Evolutionary conservation across 148 eudicot genomes (phyloP), one percentile per base, ranked within the genome.

Genomic region (Cornus suecica): DNA sequence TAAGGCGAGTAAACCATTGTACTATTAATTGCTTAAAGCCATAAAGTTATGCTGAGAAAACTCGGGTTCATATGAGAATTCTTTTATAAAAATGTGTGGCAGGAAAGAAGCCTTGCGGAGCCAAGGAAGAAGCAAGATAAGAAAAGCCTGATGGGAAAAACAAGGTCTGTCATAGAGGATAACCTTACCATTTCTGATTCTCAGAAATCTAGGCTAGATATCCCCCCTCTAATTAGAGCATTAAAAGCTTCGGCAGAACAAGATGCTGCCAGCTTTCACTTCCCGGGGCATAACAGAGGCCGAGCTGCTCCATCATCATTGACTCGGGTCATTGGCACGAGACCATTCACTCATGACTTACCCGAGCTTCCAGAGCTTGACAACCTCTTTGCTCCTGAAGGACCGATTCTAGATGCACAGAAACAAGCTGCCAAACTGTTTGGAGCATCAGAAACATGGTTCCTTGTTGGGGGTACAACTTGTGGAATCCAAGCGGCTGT

Each of bases 401-500:
- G 95, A 10, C 88, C 95, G 28, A 85, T 93, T 83, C 70, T 86
- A 52, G 88, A 89, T 71, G 92, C 95, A 29, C 91, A 93, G 67
- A 86, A 83, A 72, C 76, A 65, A 79, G 97, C 95, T 41, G 95
- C 97, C 10, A 67, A 85, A 60, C 64, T 93, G 3, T 90, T 93
- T 80, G 95, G 97, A 60, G 97, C 97, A 74, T 81, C 86, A 31
- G 89, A 93, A 75, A 90, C 95, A 11, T 94, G 94, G 97, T 94
- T 91, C 80, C 91, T 94, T 75, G 94, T 91, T 42, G 97, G 98
- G n/a, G 98, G 98, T 71, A 90, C 92, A 48, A 94, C 97, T 11
- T 88, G 98, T 83, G 98, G 98, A 69, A 79, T 91, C 63, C 93
- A 89, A 52, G 89, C 95, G 31, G 88, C 97, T 23, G 78, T 93